These are phyloP conservation scores for Spinacia oleracea DNA, from an alignment of 179 eudicot genomes.

Conservation along the genomic window DNA sequence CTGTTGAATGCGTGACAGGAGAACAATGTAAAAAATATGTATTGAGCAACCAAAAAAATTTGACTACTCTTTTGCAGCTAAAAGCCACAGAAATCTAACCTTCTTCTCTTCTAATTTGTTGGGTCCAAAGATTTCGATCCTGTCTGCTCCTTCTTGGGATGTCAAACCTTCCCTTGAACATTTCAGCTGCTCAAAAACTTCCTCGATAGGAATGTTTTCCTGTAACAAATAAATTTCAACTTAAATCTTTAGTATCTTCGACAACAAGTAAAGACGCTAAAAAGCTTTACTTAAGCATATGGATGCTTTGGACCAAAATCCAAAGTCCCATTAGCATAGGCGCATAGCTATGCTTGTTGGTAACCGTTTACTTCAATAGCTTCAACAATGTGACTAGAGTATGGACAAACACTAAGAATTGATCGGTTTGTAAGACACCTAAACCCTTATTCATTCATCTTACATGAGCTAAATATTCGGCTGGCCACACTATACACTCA, in stretches of 20 bases:
- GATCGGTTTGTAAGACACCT: not conserved
- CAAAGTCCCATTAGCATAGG: not conserved
- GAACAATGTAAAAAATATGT: not conserved
- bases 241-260: not conserved
- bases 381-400: not conserved
- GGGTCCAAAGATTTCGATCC: conserved; percentile 59
- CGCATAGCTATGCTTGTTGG: not conserved
- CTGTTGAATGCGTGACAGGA: conserved; percentile 33
- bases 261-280: not conserved
- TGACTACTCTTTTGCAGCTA: not conserved
- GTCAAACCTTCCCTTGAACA: conserved; percentile 58
- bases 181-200: conserved; percentile 67
- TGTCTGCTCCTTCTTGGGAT: conserved; percentile 57
- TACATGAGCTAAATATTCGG: not conserved
- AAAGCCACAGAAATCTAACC: conserved; percentile 29
- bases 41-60: not conserved
- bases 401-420: not conserved
- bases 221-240: conserved; percentile 22
- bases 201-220: conserved; percentile 71
- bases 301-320: not conserved
- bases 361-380: not conserved
- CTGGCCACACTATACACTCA: no score
- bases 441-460: not conserved
- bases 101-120: conserved; percentile 72
- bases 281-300: not conserved